phyloP scores from a whole-genome alignment of 208 protist species.

The Crithidia sp. region DNA sequence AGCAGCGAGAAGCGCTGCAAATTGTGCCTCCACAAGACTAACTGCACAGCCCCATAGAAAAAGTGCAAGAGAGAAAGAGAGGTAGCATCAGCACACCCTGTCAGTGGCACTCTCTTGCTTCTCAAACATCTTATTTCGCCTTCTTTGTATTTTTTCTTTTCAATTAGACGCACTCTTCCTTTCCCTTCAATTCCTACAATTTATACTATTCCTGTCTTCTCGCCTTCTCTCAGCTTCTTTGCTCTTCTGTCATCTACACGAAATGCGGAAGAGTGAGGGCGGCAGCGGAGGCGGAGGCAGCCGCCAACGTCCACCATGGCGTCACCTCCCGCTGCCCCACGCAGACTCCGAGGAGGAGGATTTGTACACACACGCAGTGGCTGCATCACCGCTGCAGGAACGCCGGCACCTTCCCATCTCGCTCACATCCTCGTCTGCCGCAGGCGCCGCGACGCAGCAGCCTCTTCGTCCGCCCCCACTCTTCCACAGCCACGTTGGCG shows the following conservation, averaged over 20 bases:
- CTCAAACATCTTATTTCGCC: too few relatives aligned
- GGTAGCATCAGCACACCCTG: too few relatives aligned
- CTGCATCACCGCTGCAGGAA: not conserved
- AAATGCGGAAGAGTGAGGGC: not conserved
- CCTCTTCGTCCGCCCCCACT: constrained; percentile 3
- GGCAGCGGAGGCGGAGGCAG: not conserved
- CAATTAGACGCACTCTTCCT: too few relatives aligned
- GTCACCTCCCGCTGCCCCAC: not conserved
- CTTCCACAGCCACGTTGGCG: not conserved
- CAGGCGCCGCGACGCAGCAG: too few relatives aligned
- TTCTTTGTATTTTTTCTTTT: not conserved
- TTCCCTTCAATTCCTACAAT: too few relatives aligned
- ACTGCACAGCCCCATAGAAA: too few relatives aligned
- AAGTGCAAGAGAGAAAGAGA: not conserved
- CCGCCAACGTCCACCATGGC: constrained; percentile 11
- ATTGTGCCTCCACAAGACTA: too few relatives aligned
- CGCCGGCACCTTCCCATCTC: not conserved
- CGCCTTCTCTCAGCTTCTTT: not conserved
- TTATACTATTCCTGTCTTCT: not conserved
- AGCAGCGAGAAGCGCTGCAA: too few relatives aligned
- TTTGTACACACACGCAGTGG: not conserved
- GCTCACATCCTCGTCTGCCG: not conserved
- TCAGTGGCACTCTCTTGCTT: too few relatives aligned
- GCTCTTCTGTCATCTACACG: too few relatives aligned
- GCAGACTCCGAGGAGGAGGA: not conserved